Percentiles rank a stretch among this genome's conserved stretches.
These are phyloP conservation scores for Aureobasidium vineae DNA, from an alignment of 2,329 filamentous ascomycete species.

Conservation along the genomic window DNA sequence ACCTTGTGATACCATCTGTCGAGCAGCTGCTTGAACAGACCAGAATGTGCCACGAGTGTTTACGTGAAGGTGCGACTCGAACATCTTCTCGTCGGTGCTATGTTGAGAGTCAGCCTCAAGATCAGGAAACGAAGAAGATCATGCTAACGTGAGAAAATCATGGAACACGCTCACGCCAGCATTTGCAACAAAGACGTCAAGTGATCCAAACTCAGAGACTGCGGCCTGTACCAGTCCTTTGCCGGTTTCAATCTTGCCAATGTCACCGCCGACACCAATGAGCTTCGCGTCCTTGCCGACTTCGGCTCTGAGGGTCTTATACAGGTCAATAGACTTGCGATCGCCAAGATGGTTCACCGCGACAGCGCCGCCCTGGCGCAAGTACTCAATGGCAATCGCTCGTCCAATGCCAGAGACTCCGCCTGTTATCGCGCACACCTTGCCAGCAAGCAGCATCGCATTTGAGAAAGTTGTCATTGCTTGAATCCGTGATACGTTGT, in stretches of 20 bases:
- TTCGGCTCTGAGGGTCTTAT: conserved; percentile 47
- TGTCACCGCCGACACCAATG: conserved; percentile 68
- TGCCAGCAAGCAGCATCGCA: conserved; percentile 48
- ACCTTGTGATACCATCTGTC: conserved; percentile 67
- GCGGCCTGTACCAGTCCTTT: conserved; percentile 68
- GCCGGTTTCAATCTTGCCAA: conserved; percentile 68
- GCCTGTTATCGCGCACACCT: conserved; percentile 79
- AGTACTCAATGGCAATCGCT: conserved; percentile 72
- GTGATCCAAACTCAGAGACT: conserved; percentile 67
- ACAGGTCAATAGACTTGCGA: conserved; percentile 45
- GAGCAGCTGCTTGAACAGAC: conserved; percentile 73
- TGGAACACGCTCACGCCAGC: conserved; percentile 83
- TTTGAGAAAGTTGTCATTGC: not conserved
- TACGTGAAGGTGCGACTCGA: conserved; percentile 65
- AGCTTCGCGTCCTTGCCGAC: conserved; percentile 43
- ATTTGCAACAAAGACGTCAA: conserved; percentile 87
- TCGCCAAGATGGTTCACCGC: conserved; percentile 71
- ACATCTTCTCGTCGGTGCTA: conserved; percentile 65
- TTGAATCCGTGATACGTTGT: no score
- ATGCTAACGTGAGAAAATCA: conserved; percentile 65
- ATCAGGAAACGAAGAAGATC: conserved; percentile 31
- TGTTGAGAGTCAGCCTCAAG: conserved; percentile 49
- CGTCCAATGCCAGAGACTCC: conserved; percentile 79
- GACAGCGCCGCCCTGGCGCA: conserved; percentile 70
- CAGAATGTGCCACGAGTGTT: conserved; percentile 85